Evolutionary conservation across 257 asterid species (phyloP).

Genomic region (Penstemon davidsonii): DNA sequence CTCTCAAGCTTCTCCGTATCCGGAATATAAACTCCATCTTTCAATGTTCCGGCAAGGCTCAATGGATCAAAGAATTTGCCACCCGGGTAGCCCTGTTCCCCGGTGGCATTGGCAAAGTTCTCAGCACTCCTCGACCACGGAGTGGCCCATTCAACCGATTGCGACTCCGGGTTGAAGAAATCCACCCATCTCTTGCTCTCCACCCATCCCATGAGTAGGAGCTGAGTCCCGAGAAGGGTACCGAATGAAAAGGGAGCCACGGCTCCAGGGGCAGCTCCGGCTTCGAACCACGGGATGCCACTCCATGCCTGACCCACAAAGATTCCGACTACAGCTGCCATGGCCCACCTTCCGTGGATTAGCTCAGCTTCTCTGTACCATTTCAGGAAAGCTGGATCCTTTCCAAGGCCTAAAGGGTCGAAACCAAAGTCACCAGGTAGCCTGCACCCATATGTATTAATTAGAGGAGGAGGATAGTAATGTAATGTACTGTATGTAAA

Average conservation of each 20-base stretch:
- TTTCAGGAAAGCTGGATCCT: constrained; percentile 91
- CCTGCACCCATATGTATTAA: constrained; percentile 33
- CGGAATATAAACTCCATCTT: constrained; percentile 66
- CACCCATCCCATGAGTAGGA: constrained; percentile 97
- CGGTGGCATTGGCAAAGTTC: constrained; percentile 80
- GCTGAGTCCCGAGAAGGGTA: constrained; percentile 88
- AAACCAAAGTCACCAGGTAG: constrained; percentile 97
- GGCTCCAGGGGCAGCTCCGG: constrained; percentile 94
- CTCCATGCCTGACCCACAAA: constrained; percentile 95
- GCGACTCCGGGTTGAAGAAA: constrained; percentile 89
- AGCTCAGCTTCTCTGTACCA: constrained; percentile 99
- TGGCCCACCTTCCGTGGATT: constrained; percentile 98
- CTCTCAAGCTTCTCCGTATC: constrained; percentile 89
- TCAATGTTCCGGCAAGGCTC: constrained; percentile 61
- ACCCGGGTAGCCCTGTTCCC: constrained; percentile 94
- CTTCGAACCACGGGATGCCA: constrained; percentile 94
- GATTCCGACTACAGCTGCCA: constrained; percentile 90
- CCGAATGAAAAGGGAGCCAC: constrained; percentile 97
- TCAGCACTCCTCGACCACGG: constrained; percentile 93
- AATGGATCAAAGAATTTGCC: constrained; percentile 93
- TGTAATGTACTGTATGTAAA: too few relatives aligned
- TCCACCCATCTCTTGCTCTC: constrained; percentile 99
- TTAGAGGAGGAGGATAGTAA: too few relatives aligned
- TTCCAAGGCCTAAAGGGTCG: constrained; percentile 93
- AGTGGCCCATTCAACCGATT: constrained; percentile 93